Base-by-base conservation (phyloP, 306 rosid genomes). In the Boehmeria nivea region DNA sequence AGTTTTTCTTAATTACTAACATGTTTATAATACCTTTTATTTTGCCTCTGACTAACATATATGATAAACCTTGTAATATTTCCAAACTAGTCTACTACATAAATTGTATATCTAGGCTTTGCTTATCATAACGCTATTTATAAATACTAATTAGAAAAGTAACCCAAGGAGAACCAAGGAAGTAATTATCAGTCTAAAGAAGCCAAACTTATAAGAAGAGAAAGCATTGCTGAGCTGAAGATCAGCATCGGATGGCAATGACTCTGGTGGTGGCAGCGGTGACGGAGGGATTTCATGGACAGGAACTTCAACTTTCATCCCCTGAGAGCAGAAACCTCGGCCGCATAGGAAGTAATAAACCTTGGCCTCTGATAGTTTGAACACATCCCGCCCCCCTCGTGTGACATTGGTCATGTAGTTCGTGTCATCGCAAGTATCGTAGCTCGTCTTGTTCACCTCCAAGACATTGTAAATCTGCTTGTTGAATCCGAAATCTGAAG, bases 251-350 rank as follows among this genome's bases (percentile, higher is more conserved):
- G 6, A 45, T 26, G 45, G 55, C n/a, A n/a, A n/a, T n/a, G n/a
- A n/a, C n/a, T n/a, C n/a, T n/a, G n/a, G n/a, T n/a, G n/a, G n/a
- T n/a, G n/a, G n/a, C n/a, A n/a, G n/a, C 47, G 59, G 59, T 6
- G 12, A 1, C 4, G 39, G 22, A 1, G 22, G 37, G 37, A 24
- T 1, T 6, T 47, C 49, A 16, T 17, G 42, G 19, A 67, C 84
- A 9, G 19, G 21, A 15, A 85, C 46, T n/a, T 66, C 67, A 5
- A 81, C 57, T 43, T 40, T 85, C 94, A 85, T 71, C 25, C 88
- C 86, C 6, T 51, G 13, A 3, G 5, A 60, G 69, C 88, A 85
- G 9, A 65, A 74, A 0, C 94, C 84, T 59, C 59, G 54, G 7
- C 86, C 73, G 17, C 83, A 37, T 1, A 81, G 39, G 44, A 79